Percentiles rank a stretch among this genome's conserved stretches.
phyloP scores from a whole-genome alignment of 2,329 filamentous ascomycete genomes.

The Xylaria sp. region DNA sequence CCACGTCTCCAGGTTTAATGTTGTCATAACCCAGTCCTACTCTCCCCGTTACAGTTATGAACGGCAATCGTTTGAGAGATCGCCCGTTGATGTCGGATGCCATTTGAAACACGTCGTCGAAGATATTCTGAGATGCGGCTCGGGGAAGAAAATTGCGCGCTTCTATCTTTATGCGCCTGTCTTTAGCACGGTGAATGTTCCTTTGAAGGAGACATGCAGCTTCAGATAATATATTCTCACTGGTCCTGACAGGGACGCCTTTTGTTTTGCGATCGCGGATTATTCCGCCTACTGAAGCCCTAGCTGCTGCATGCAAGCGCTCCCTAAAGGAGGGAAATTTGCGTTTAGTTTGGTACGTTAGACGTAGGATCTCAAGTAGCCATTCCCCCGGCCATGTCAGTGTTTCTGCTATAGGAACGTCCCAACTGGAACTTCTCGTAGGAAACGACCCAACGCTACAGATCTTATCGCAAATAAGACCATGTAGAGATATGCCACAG shows the following conservation, averaged over 20 bases:
- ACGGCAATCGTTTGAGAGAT: constrained; percentile 26
- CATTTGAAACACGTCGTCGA: not conserved
- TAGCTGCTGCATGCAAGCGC: constrained; percentile 19
- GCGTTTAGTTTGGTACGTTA: constrained; percentile 13
- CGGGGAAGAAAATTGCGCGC: constrained; percentile 2
- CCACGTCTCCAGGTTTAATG: constrained; percentile 21
- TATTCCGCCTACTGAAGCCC: constrained; percentile 19
- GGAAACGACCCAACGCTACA: constrained; percentile 14
- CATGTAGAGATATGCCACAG: constrained; percentile 10
- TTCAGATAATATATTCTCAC: not conserved
- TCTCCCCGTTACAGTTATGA: constrained; percentile 13
- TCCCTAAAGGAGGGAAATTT: constrained; percentile 15
- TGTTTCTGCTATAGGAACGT: constrained; percentile 4
- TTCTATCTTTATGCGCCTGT: not conserved
- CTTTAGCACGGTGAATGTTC: not conserved
- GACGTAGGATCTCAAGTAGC: constrained; percentile 26
- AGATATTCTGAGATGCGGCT: not conserved
- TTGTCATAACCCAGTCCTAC: constrained; percentile 25
- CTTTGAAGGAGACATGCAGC: constrained; percentile 10
- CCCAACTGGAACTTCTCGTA: not conserved
- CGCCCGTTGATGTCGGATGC: constrained; percentile 13
- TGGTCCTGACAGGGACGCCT: not conserved
- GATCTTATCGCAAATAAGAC: constrained; percentile 11
- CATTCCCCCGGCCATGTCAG: constrained; percentile 23
- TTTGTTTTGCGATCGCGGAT: too few relatives aligned